phyloP scores from a whole-genome alignment of 345 rosid genomes.

The Linum trigynum region DNA sequence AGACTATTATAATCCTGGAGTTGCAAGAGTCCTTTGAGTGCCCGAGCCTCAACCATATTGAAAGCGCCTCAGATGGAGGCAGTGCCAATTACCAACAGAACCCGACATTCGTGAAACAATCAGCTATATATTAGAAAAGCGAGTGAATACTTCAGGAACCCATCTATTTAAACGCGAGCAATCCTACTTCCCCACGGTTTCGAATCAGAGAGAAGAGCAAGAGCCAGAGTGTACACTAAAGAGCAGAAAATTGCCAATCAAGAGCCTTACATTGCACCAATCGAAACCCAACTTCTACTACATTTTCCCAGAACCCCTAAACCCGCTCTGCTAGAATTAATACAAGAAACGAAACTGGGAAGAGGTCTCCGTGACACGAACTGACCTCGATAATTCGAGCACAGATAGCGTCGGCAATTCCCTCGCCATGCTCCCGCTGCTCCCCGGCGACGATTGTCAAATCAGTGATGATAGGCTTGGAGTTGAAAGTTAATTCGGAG shows the following conservation, averaged over 20 bases:
- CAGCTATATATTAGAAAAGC: not conserved
- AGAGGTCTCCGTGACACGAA: not conserved
- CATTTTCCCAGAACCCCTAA: not conserved
- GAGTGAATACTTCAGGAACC: not conserved
- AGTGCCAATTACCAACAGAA: not conserved
- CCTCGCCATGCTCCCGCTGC: conserved; percentile 64
- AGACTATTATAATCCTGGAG: not conserved
- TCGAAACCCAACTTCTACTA: not conserved
- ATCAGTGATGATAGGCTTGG: conserved; percentile 95
- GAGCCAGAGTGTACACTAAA: not conserved
- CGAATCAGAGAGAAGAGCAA: not conserved
- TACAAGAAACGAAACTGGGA: not conserved
- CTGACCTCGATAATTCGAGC: conserved; percentile 84
- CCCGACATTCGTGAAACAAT: not conserved
- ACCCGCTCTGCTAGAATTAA: not conserved
- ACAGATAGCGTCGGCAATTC: conserved; percentile 84
- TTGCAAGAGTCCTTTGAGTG: not conserved
- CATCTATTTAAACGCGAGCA: not conserved
- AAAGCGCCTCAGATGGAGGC: not conserved
- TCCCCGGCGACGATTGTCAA: conserved; percentile 96
- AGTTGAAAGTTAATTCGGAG: conserved; percentile 75
- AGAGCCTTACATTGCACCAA: not conserved
- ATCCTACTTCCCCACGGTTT: not conserved
- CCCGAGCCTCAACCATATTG: not conserved
- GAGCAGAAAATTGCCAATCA: not conserved